A percentile compares a stretch with the other conserved stretches of the same genome.
Conservation (phyloP, 2,329 filamentous ascomycete genomes). For the Penicillium crustosum region DNA sequence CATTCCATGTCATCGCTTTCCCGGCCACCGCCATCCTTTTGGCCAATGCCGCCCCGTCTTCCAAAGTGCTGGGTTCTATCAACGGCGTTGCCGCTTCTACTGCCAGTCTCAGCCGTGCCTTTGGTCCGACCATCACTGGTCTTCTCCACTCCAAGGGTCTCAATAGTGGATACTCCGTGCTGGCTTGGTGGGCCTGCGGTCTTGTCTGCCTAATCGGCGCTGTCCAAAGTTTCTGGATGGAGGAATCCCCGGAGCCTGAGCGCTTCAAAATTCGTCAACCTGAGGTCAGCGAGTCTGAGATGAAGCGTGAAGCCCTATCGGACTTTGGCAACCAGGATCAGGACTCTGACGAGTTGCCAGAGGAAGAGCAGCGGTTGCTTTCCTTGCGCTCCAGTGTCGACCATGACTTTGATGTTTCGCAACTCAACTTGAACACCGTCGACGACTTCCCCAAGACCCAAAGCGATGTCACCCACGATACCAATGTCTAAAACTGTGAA, state of each 20-base stretch:
- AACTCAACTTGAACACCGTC: slow-evolving; percentile 24
- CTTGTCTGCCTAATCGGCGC: slow-evolving; percentile 73
- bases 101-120: slow-evolving; percentile 81
- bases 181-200: slow-evolving; percentile 91
- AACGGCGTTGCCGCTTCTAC: slow-evolving; percentile 91
- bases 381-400: slow-evolving; percentile 39
- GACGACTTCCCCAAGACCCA: slow-evolving; percentile 15
- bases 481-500: slow-evolving; percentile 9
- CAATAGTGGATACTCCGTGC: slow-evolving; percentile 75
- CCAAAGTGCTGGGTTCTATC: slow-evolving; percentile 81
- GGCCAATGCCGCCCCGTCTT: slow-evolving; percentile 81
- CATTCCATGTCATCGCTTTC: slow-evolving; percentile 85
- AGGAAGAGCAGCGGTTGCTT: slow-evolving; percentile 40
- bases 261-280: slow-evolving; percentile 36
- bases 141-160: slow-evolving; percentile 79
- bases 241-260: slow-evolving; percentile 55
- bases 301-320: slow-evolving; percentile 26
- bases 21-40: slow-evolving; percentile 87
- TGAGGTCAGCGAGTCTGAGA: slow-evolving; percentile 30
- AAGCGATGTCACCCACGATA: slow-evolving; percentile 8
- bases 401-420: slow-evolving; percentile 31
- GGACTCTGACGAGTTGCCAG: slow-evolving; percentile 24
- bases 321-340: slow-evolving; percentile 24
- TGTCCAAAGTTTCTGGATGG: slow-evolving; percentile 72
- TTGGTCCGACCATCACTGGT: slow-evolving; percentile 86